Percentiles rank a stretch among this genome's conserved stretches.
Evolutionary conservation across 2,329 filamentous ascomycete species (phyloP).

Genomic region (Clarireedia monteithiana): DNA sequence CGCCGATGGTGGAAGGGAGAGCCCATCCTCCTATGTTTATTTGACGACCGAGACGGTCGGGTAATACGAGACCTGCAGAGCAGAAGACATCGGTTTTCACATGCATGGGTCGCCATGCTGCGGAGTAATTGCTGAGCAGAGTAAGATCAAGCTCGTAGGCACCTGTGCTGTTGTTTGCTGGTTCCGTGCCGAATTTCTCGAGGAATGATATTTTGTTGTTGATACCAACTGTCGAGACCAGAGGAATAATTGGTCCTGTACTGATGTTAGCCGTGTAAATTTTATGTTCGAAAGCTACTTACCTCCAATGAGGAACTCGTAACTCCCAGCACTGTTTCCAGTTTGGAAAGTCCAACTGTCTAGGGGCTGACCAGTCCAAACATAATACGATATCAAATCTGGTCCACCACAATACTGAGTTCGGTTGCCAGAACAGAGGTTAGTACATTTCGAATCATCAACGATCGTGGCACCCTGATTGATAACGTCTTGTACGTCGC

Average conservation of each 20-base stretch:
- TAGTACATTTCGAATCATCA: slow-evolving; percentile 7
- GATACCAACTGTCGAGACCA: slow-evolving; percentile 49
- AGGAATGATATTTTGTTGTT: slow-evolving; percentile 54
- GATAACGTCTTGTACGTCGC: slow-evolving; percentile 10
- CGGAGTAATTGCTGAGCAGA: slow-evolving; percentile 42
- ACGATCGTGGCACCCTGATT: not conserved
- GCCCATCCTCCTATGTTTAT: slow-evolving; percentile 64
- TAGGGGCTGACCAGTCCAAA: slow-evolving; percentile 30
- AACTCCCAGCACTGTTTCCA: slow-evolving; percentile 45
- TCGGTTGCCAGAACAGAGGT: slow-evolving; percentile 37
- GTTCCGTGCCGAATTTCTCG: slow-evolving; percentile 50
- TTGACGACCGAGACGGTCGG: slow-evolving; percentile 56
- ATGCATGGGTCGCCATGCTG: slow-evolving; percentile 53
- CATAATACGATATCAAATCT: slow-evolving; percentile 14
- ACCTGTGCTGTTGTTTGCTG: slow-evolving; percentile 50
- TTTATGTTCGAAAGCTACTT: not conserved
- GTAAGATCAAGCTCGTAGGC: slow-evolving; percentile 58
- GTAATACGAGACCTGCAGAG: slow-evolving; percentile 53
- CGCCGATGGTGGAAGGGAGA: slow-evolving; percentile 50
- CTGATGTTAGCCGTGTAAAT: not conserved
- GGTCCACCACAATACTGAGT: slow-evolving; percentile 13
- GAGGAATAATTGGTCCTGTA: slow-evolving; percentile 39
- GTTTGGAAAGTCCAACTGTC: slow-evolving; percentile 46
- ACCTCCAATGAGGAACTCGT: slow-evolving; percentile 51
- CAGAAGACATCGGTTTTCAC: slow-evolving; percentile 62